phyloP scores from a whole-genome alignment of 352 stramenopile species.

The Peronospora belbahrii region DNA sequence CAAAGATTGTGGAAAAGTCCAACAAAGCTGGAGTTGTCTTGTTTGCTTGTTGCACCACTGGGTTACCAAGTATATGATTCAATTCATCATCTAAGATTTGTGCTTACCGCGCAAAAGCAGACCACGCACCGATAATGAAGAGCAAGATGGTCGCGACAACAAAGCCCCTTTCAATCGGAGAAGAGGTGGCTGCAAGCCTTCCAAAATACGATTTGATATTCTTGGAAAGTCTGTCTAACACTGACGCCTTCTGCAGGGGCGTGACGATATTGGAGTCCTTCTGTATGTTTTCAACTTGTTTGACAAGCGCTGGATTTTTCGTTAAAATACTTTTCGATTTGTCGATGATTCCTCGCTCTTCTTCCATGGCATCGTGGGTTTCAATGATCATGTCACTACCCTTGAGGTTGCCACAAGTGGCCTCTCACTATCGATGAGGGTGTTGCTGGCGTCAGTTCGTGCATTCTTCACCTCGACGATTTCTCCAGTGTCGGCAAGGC shows the following conservation, averaged over 20 bases:
- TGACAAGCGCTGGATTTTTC: not conserved
- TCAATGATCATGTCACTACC: not conserved
- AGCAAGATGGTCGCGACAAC: constrained; percentile 4
- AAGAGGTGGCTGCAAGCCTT: not conserved
- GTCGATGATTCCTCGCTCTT: constrained; percentile 1
- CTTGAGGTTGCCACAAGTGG: constrained; percentile 2
- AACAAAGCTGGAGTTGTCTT: too few species aligned
- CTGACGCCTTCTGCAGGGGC: not conserved
- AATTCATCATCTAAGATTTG: too few species aligned
- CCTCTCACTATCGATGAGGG: not conserved
- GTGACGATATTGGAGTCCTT: not conserved
- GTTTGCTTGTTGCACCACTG: too few species aligned
- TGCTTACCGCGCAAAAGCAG: not conserved
- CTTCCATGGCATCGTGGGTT: not conserved
- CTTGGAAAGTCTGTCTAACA: not conserved
- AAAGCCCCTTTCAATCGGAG: constrained; percentile 4
- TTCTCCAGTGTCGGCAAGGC: not conserved
- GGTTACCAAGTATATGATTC: too few species aligned
- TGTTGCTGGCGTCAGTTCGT: not conserved
- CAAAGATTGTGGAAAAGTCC: too few species aligned
- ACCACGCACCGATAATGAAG: not conserved
- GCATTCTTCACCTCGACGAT: not conserved
- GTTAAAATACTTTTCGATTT: not conserved
- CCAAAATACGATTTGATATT: not conserved
- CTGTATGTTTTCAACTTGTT: not conserved